A percentile compares a stretch with the other conserved stretches of the same genome.
Evolutionary conservation across 2,329 filamentous ascomycete genomes (phyloP).

Genomic region (Apiospora phragmitis): DNA sequence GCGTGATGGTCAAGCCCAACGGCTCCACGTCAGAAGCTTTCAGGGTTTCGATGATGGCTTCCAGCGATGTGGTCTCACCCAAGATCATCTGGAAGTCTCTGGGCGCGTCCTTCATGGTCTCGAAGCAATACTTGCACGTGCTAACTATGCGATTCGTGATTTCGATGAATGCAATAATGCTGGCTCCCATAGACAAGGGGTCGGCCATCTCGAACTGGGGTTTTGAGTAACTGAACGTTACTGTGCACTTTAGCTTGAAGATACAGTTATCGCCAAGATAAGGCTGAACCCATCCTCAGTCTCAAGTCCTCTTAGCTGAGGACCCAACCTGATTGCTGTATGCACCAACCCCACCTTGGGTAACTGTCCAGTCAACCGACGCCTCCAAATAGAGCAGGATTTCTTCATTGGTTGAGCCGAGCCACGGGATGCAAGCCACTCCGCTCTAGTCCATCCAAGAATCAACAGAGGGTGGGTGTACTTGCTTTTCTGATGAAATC

Average conservation of each 20-base stretch:
- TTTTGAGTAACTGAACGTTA: background rate
- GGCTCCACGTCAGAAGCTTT: background rate
- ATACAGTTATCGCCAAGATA: too few species aligned
- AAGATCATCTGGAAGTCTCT: slow-evolving; percentile 19
- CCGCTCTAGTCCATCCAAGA: too few species aligned
- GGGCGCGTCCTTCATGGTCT: slow-evolving; percentile 18
- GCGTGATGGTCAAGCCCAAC: background rate
- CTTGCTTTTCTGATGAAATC: background rate
- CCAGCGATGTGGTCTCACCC: slow-evolving; percentile 15
- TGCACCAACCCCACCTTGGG: background rate
- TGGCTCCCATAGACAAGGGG: slow-evolving; percentile 13
- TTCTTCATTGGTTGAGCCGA: too few species aligned
- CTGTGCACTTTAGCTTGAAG: too few species aligned
- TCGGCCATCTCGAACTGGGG: slow-evolving; percentile 2
- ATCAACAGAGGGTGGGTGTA: too few species aligned
- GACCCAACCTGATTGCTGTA: background rate
- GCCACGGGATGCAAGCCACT: too few species aligned
- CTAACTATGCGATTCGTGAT: slow-evolving; percentile 17
- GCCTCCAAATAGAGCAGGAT: too few species aligned
- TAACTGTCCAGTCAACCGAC: background rate
- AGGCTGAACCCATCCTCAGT: too few species aligned
- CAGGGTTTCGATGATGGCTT: slow-evolving; percentile 16
- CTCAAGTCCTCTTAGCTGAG: too few species aligned
- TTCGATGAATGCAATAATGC: slow-evolving; percentile 19
- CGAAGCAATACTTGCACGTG: slow-evolving; percentile 18